A percentile compares a stretch with the other conserved stretches of the same genome.
Evolutionary conservation across 495 filamentous ascomycete genomes (phyloP).

Genomic region (Penicillium flavigenum): DNA sequence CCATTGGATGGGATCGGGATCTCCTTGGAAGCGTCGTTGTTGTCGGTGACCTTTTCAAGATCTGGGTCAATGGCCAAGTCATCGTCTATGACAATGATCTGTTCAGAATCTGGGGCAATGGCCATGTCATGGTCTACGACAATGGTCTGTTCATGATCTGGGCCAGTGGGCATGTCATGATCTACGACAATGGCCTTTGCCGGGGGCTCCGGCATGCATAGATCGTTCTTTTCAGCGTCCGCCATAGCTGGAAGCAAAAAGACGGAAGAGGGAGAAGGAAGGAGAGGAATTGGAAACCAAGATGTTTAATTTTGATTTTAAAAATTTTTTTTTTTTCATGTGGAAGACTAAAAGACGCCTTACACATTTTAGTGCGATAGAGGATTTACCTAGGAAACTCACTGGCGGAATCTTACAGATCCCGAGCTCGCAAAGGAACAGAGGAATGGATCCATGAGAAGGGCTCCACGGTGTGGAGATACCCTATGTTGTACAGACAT

Average conservation of each 20-base stretch:
- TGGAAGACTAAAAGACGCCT: slow-evolving; percentile 5
- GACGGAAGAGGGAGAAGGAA: slow-evolving; percentile 6
- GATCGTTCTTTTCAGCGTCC: slow-evolving; percentile 16
- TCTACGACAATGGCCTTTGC: slow-evolving; percentile 13
- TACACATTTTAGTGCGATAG: neutral
- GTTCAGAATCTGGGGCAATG: no score
- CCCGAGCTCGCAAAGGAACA: slow-evolving; percentile 6
- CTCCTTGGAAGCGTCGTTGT: slow-evolving; percentile 9
- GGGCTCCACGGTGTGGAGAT: slow-evolving; percentile 12
- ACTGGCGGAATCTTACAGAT: slow-evolving; percentile 11
- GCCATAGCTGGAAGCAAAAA: slow-evolving; percentile 11
- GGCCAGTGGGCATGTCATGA: neutral
- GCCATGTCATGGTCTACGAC: no score
- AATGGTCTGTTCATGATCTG: no score
- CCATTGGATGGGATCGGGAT: neutral
- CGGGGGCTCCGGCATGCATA: slow-evolving; percentile 14
- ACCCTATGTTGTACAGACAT: slow-evolving; percentile 7
- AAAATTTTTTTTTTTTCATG: slow-evolving; percentile 2
- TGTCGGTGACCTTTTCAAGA: neutral
- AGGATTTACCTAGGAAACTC: slow-evolving; percentile 2
- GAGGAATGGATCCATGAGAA: slow-evolving; percentile 1
- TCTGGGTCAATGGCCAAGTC: no score
- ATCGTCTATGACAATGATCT: no score
- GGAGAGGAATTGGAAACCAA: neutral
- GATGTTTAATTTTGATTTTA: neutral